phyloP scores from a whole-genome alignment of 139 green algal species.

The Tetraselmis striata region DNA sequence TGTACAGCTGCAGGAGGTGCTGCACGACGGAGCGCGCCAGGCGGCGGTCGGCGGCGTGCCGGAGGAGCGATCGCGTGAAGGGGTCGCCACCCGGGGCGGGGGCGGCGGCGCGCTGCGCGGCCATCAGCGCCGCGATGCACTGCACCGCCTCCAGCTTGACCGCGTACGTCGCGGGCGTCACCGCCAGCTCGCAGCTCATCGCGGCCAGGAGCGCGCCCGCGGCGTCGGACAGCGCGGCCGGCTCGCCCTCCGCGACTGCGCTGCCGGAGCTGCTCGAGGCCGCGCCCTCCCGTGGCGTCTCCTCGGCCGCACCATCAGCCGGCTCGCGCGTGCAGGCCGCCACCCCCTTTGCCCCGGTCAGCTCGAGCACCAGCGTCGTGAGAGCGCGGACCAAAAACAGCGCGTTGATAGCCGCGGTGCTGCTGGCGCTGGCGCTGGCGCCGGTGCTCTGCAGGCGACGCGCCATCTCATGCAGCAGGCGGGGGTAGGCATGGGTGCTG shows the following conservation, averaged over 20 bases:
- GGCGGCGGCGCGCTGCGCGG: not conserved
- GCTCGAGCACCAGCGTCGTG: not conserved
- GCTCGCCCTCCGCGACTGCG: too few species aligned
- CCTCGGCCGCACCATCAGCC: too few species aligned
- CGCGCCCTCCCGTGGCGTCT: too few species aligned
- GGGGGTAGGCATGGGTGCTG: not conserved
- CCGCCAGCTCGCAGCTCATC: not conserved
- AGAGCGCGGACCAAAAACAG: not conserved
- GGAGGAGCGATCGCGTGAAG: not conserved
- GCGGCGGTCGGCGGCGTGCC: too few species aligned
- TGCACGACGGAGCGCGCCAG: not conserved
- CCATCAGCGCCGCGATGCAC: not conserved
- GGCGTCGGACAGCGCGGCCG: too few species aligned
- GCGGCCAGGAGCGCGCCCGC: not conserved
- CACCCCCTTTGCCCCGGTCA: not conserved
- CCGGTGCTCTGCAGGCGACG: not conserved
- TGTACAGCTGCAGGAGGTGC: not conserved
- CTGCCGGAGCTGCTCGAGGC: too few species aligned
- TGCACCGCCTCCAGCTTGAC: not conserved
- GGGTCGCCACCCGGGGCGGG: not conserved
- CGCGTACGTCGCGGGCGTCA: not conserved
- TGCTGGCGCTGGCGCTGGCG: not conserved
- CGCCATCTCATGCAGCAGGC: not conserved
- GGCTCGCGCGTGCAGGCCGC: too few species aligned
- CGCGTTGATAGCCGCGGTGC: not conserved